A percentile compares a stretch with the other conserved stretches of the same genome.
Conservation (phyloP, 805 yeast species). For the Metschnikowia sp. region DNA sequence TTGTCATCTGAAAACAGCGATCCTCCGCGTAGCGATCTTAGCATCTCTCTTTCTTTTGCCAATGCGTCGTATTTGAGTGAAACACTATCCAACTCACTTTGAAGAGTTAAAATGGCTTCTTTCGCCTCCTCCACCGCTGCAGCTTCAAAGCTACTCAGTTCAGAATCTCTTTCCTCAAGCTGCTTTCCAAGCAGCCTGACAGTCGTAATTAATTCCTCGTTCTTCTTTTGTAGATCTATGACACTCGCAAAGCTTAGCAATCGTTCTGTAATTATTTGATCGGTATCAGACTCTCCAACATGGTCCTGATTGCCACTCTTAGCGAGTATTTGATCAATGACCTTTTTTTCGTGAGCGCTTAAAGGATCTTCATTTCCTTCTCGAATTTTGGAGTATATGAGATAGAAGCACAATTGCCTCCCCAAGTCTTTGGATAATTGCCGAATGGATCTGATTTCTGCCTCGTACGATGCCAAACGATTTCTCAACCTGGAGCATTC, state of each 20-base stretch:
- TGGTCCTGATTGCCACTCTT: slow-evolving; percentile 28
- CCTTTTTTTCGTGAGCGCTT: slow-evolving; percentile 59
- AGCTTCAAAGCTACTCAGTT: slow-evolving; percentile 40
- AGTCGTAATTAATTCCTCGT: slow-evolving; percentile 65
- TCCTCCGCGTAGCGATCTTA: slow-evolving; percentile 29
- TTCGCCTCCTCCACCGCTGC: slow-evolving; percentile 60
- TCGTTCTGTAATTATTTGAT: slow-evolving; percentile 65
- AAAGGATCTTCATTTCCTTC: slow-evolving; percentile 59
- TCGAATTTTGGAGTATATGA: slow-evolving; percentile 62
- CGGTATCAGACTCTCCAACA: slow-evolving; percentile 60
- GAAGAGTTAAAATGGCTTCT: slow-evolving; percentile 61
- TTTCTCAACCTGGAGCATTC: slow-evolving; percentile 33
- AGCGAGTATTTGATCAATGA: slow-evolving; percentile 53
- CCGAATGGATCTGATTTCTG: slow-evolving; percentile 47
- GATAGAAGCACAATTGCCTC: slow-evolving; percentile 72
- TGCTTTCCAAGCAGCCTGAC: slow-evolving; percentile 70
- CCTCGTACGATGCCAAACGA: slow-evolving; percentile 40
- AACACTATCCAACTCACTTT: slow-evolving; percentile 52
- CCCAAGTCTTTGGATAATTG: slow-evolving; percentile 71
- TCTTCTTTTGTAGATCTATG: slow-evolving; percentile 67
- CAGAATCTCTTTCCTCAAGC: slow-evolving; percentile 61
- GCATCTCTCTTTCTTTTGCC: slow-evolving; percentile 67
- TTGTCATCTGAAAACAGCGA: slow-evolving; percentile 4
- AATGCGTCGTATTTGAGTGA: slow-evolving; percentile 52
- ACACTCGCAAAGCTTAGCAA: slow-evolving; percentile 67